Evolutionary conservation across 179 eudicot genomes (phyloP).

Genomic region (Vitellaria paradoxa): DNA sequence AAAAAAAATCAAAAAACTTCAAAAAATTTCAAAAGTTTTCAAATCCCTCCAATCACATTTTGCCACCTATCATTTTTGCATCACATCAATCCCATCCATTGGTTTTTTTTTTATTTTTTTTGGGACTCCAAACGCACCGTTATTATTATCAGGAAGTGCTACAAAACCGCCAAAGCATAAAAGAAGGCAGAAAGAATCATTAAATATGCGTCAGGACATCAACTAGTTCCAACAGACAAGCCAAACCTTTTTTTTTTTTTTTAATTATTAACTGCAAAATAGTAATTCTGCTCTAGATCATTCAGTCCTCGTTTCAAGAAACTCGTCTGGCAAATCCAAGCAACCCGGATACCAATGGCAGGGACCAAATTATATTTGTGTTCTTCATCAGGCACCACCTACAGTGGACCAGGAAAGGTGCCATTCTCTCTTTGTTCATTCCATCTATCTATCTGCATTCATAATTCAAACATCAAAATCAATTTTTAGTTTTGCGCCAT

Average conservation of each 20-base stretch:
- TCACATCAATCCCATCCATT: no score
- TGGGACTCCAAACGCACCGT: no score
- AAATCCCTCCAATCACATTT: no score
- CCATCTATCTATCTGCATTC: slow-evolving; percentile 70
- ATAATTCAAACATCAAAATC: neutral
- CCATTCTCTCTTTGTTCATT: slow-evolving; percentile 85
- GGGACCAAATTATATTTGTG: neutral
- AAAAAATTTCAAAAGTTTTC: no score
- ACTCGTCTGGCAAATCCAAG: slow-evolving; percentile 14
- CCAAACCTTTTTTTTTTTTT: neutral
- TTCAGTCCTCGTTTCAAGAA: slow-evolving; percentile 6
- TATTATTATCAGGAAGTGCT: neutral
- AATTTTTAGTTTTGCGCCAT: neutral
- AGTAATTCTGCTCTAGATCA: neutral
- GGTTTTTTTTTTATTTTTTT: no score
- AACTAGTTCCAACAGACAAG: slow-evolving; percentile 17
- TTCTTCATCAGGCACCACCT: slow-evolving; percentile 13
- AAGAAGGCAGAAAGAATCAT: neutral
- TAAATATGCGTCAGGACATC: slow-evolving; percentile 8
- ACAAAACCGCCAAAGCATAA: slow-evolving; percentile 11
- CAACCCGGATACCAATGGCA: neutral
- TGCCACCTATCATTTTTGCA: no score
- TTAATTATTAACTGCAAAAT: slow-evolving; percentile 10
- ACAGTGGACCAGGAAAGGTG: slow-evolving; percentile 67
- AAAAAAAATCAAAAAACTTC: no score